Evolutionary conservation across 345 rosid genomes (phyloP), one percentile per base, ranked within the genome.

Genomic region (Acer yangbiense): DNA sequence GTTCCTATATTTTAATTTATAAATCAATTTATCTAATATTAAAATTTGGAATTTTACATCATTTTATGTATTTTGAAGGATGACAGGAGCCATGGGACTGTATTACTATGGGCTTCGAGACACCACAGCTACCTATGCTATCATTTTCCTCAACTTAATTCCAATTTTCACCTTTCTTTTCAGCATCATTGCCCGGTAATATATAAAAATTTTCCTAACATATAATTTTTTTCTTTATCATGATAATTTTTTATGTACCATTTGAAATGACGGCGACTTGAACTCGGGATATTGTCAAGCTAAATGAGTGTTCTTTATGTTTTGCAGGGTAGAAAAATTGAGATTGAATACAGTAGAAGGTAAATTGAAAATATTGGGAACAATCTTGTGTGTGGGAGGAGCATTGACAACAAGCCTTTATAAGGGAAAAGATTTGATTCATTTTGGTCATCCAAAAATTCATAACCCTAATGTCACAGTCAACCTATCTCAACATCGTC

Each of bases 111-210:
- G 90, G 25, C 83, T 89, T 18, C 70, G 75, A 67, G 85, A 82
- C 68, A 89, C 92, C 3, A 77, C 87, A 11, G 89, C 90, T 43
- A 82, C 89, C 0, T 85, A 85, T 76, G 83, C 89, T 23, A 71
- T 71, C 75, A 84, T 77, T 76, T 82, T 85, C 72, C 80, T 89
- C 68, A 85, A 77, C 80, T 66, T 85, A 18, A 72, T 85, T 65
- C 88, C 90, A 1, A 74, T 89, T 1, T 52, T 84, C 72, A 87
- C 90, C 0, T 89, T 89, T 32, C 68, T 81, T 50, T 60, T 87
- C 60, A 79, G 88, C 27, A 64, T 76, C 32, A 18, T 87, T 62
- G n/a, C 71, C 7, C 25, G 90, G 92, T 14, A 41, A 5, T 5
- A 41, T 41, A 0, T 2, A 29, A 29, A 2, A 2, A 0, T 29